Evolutionary conservation across 129 eudicot genomes (phyloP), one percentile per base, ranked within the genome.

Genomic region (Arctium minus): DNA sequence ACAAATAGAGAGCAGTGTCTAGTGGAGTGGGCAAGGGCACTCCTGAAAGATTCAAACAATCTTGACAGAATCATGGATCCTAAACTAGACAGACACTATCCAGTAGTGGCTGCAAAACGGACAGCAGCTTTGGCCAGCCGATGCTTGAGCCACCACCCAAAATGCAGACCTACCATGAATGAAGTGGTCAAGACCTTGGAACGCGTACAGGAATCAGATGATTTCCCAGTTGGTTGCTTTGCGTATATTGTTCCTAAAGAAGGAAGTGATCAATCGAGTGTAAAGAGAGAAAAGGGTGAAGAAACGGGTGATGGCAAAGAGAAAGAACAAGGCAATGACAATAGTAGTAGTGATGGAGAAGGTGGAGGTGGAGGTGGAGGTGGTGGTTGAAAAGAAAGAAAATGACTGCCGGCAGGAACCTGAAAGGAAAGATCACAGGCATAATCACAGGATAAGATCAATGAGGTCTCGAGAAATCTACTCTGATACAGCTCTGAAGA

Each of bases 11-110:
- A 91, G 56, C 88, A 86, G 44, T 75, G 83, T 60, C 84, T 91
- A 36, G 94, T 88, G 65, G 90, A 87, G 30, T 88, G 90, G 92
- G 90, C 90, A 30, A 86, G 90, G 80, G 92, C 94, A 38, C 82
- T 82, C 71, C 29, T 91, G 10, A 89, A 82, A 84, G 89, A 88
- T 81, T 76, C 85, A 27, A 83, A 83, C 65, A 91, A 80, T 76
- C 85, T 91, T 67, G 88, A 88, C 53, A 64, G 80, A 46, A 83
- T 91, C 68, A 85, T 91, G 89, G 94, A 91, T 81, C 89, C 89
- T 10, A 91, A 88, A 84, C 92, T 91, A 62, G 92, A 88, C 53
- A 85, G 86, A 1, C 88, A 85, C 2, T 91, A 84, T 75, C 90
- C 94, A 1, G 30, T 60, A 33, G 73, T 79, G 80, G 94, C 86